Base-by-base conservation (phyloP, 306 rosid species). In the Prunus mira region DNA sequence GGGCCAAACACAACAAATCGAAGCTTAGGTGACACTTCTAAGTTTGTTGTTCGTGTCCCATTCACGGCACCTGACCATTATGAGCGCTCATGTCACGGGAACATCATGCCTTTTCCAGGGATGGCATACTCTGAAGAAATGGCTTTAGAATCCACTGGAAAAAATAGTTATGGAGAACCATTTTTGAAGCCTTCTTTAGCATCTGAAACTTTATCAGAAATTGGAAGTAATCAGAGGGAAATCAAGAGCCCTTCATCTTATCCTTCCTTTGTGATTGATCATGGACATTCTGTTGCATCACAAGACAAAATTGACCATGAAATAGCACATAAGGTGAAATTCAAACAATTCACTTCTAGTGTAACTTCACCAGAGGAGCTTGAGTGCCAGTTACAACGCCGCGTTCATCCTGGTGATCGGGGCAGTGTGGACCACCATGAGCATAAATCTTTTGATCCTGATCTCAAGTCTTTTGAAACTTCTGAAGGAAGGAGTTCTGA, bases 241-340 rank as follows among this genome's bases (percentile, higher is more conserved):
- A 75, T 18, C 24, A 50, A 64, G 76, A 25, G 69, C 10, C 71
- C 74, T 76, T 76, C 82, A 6, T 55, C 78, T 51, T 66, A 69
- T 76, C 65, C 76, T 57, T 82, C 87, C 71, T 63, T 41, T 76
- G 30, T 56, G 63, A 70, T 30, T 45, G 61, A 84, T 69, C 17
- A 34, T 57, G 51, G 49, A 63, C 76, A 77, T 78, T 69, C 75
- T 67, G 30, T 51, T 6, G 65, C 75, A 76, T 74, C 77, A 58
- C 80, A n/a, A 67, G 69, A 68, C 58, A 85, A 82, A 62, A 82
- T 52, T 22, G 77, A 52, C 67, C 74, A 65, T 70, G 82, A 77
- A 77, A 72, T 66, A 82, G 67, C 82, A 65, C 80, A 22, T 20
- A 80, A 50, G 74, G 67, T 49, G 70, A 81, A 69, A 24, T 69